Conservation (phyloP, 306 rosid genomes). For the Ormosia semicastrata region DNA sequence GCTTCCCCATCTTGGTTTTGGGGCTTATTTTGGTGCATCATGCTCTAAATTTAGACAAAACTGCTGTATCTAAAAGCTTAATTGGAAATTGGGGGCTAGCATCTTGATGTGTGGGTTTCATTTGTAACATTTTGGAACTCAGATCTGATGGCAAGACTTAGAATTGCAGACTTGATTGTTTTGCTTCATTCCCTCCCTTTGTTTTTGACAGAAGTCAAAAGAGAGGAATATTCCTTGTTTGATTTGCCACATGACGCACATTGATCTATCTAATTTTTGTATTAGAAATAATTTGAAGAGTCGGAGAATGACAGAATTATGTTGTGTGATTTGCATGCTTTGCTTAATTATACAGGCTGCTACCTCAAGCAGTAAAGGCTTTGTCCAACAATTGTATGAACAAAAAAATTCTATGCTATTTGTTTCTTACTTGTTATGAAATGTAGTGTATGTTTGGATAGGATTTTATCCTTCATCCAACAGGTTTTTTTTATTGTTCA, state of each 20-base stretch:
- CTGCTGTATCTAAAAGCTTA: neutral
- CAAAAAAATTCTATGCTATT: neutral
- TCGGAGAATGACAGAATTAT: neutral
- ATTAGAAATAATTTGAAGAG: neutral
- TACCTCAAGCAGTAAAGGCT: neutral
- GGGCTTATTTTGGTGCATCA: neutral
- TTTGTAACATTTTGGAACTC: neutral
- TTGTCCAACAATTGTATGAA: neutral
- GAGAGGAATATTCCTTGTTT: neutral
- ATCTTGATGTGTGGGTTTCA: slow-evolving; percentile 11
- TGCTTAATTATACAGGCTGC: neutral
- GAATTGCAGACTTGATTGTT: neutral
- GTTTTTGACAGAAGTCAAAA: neutral
- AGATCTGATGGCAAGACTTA: neutral
- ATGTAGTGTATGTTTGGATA: no score
- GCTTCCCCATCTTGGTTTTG: neutral
- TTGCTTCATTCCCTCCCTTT: neutral
- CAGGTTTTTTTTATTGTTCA: neutral
- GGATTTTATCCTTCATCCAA: no score
- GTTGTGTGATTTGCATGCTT: neutral
- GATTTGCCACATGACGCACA: neutral
- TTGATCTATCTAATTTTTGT: neutral
- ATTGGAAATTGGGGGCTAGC: neutral
- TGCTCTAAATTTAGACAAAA: neutral
- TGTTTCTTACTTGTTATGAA: neutral